A percentile compares a stretch with the other conserved stretches of the same genome.
Evolutionary conservation across 2,329 filamentous ascomycete species (phyloP).

Genomic region (Eutypella sp.): DNA sequence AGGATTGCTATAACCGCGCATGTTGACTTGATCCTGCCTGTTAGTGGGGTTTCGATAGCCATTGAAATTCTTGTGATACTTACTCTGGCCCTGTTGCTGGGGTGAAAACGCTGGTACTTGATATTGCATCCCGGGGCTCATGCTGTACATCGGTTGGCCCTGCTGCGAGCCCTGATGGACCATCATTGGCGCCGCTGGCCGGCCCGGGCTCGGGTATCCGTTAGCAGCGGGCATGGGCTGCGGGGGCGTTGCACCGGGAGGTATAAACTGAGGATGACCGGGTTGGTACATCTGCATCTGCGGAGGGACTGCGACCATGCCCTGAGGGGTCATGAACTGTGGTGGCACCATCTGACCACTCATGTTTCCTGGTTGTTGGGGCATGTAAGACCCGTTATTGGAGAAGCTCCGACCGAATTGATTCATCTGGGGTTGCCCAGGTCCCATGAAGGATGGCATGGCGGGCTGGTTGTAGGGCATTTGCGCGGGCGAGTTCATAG

Average conservation of each 20-base stretch:
- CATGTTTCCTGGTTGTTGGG: conserved; percentile 66
- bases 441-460: conserved; percentile 65
- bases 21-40: conserved; percentile 46
- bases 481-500: conserved; percentile 64
- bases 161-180: conserved; percentile 91
- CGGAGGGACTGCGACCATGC: conserved; percentile 61
- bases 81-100: conserved; percentile 70
- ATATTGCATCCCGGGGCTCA: conserved; percentile 70
- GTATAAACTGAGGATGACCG: conserved; percentile 59
- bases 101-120: conserved; percentile 68
- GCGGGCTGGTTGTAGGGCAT: conserved; percentile 68
- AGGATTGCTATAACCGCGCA: conserved; percentile 55
- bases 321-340: conserved; percentile 70
- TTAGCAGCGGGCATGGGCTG: conserved; percentile 61
- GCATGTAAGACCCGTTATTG: conserved; percentile 67
- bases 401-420: conserved; percentile 66
- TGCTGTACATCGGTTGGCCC: conserved; percentile 71
- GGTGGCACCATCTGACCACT: conserved; percentile 71
- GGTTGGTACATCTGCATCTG: conserved; percentile 81
- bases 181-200: conserved; percentile 82
- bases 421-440: conserved; percentile 64
- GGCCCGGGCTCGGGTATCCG: conserved; percentile 84
- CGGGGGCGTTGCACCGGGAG: conserved; percentile 46
- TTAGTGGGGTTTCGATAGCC: conserved; percentile 26
- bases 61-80: conserved; percentile 36